phyloP scores from a whole-genome alignment of 1,284 basidiomycete species.

The Porodaedalea pini region DNA sequence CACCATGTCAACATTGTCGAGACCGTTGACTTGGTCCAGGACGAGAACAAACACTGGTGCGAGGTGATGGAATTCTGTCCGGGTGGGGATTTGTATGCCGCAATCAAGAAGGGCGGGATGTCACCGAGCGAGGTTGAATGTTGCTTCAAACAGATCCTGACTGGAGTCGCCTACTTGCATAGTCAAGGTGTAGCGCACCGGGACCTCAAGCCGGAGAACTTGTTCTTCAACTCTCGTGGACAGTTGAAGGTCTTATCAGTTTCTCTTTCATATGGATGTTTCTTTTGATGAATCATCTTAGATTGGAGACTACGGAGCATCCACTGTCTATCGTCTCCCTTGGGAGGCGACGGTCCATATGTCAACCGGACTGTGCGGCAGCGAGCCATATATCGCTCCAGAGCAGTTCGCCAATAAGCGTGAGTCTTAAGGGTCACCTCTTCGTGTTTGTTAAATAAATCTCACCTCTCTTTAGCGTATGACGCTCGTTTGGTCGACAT shows the following conservation, averaged over 20 bases:
- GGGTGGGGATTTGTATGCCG: conserved; percentile 94
- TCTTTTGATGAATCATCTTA: conserved; percentile 31
- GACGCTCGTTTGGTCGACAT: conserved; percentile 97
- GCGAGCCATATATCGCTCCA: conserved; percentile 97
- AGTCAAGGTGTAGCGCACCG: conserved; percentile 96
- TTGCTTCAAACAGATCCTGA: conserved; percentile 95
- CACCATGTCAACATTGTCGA: conserved; percentile 97
- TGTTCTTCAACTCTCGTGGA: conserved; percentile 90
- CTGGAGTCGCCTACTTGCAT: conserved; percentile 87
- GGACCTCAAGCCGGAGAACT: conserved; percentile 97
- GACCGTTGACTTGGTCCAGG: conserved; percentile 97
- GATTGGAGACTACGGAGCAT: conserved; percentile 99
- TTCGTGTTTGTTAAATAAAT: conserved; percentile 13
- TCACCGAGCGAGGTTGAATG: conserved; percentile 92
- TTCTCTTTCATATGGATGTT: conserved; percentile 21
- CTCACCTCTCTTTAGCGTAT: conserved; percentile 64
- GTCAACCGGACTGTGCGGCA: conserved; percentile 95
- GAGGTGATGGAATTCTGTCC: conserved; percentile 99
- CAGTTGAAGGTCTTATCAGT: conserved; percentile 76
- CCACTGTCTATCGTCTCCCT: conserved; percentile 95
- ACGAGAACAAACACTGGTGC: conserved; percentile 96
- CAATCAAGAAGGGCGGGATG: conserved; percentile 98
- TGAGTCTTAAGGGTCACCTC: conserved; percentile 43
- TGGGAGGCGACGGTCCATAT: conserved; percentile 98
- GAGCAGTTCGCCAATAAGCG: conserved; percentile 96